Evolutionary conservation across 495 filamentous ascomycete species (phyloP).

Genomic region (Entonaema liquescens): DNA sequence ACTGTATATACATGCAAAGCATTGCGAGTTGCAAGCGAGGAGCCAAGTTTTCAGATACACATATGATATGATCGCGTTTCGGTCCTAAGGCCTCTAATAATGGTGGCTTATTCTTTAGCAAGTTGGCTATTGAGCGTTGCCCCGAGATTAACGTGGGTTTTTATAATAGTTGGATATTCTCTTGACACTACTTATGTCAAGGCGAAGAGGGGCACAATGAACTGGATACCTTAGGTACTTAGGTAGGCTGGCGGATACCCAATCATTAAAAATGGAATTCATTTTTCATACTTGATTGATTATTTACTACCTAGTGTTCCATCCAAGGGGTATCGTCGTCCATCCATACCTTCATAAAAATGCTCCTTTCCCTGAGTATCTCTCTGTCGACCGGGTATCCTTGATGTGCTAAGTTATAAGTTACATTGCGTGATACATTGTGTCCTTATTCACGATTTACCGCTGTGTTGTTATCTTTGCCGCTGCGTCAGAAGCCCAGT

Average conservation of each 20-base stretch:
- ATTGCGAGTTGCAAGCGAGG: background rate
- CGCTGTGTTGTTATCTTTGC: background rate
- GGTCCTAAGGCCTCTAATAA: background rate
- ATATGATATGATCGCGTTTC: conserved; percentile 7
- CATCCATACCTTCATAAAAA: background rate
- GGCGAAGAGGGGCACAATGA: background rate
- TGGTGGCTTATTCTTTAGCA: background rate
- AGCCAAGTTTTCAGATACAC: background rate
- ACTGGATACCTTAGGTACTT: no score
- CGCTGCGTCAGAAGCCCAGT: conserved; percentile 18
- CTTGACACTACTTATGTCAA: background rate
- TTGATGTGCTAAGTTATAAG: background rate
- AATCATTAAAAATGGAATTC: background rate
- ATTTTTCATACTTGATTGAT: background rate
- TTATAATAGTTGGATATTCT: background rate
- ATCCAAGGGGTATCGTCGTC: conserved; percentile 24
- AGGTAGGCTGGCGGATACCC: background rate
- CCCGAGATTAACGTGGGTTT: background rate
- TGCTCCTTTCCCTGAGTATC: background rate
- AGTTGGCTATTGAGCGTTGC: background rate
- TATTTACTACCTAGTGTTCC: background rate
- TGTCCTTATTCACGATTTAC: background rate
- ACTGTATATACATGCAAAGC: conserved; percentile 25
- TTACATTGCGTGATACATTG: background rate
- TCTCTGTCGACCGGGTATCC: background rate